phyloP scores from a whole-genome alignment of 441 rosid genomes.

The Metrosideros polymorpha region DNA sequence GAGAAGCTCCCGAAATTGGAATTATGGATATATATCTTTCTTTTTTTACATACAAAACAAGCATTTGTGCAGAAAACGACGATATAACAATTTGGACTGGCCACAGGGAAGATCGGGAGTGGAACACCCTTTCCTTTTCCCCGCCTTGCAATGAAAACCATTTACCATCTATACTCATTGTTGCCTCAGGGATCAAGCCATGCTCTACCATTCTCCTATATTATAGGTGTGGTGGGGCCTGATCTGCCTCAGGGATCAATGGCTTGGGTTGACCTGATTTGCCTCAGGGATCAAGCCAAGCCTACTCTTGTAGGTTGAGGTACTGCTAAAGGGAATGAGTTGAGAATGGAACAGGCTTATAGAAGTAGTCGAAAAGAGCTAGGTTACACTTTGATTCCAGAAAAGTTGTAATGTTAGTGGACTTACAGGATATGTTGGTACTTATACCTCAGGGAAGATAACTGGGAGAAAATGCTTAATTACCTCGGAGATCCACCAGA shows the following conservation, averaged over 20 bases:
- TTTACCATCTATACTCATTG: not conserved
- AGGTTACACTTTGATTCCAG: not conserved
- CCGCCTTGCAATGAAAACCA: not conserved
- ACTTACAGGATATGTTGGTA: not conserved
- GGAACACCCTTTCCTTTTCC: not conserved
- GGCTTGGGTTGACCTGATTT: not conserved
- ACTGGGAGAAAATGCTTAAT: not conserved
- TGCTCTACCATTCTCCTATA: not conserved
- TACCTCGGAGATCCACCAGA: not conserved
- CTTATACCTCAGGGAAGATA: not conserved
- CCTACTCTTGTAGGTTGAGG: not conserved
- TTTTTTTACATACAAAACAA: not conserved
- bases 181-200: not conserved
- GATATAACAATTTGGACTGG: not conserved
- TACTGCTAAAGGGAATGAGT: not conserved
- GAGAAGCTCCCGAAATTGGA: not conserved
- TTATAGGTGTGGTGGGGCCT: not conserved
- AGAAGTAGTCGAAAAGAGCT: not conserved
- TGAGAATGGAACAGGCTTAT: not conserved
- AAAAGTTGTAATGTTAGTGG: not conserved
- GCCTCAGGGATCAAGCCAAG: not conserved
- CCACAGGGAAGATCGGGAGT: not conserved
- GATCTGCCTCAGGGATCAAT: not conserved
- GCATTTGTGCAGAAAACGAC: not conserved
- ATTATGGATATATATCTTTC: not conserved